phyloP scores from a whole-genome alignment of 225 moss, liverwort and hornwort species.

The Neckera pumila region DNA sequence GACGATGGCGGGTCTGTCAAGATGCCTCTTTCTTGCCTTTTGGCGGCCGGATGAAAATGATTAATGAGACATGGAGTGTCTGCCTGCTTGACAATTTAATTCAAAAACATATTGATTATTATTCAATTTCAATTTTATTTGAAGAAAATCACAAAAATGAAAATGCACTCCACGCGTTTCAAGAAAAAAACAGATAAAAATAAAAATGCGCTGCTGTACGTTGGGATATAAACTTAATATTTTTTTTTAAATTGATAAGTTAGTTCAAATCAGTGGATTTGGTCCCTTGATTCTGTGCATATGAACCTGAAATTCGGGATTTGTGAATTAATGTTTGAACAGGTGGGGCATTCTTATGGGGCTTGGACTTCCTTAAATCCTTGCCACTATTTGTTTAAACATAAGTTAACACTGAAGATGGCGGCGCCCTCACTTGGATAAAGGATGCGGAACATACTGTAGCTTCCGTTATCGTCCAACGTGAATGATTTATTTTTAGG shows the following conservation, averaged over 20 bases:
- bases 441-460: neutral
- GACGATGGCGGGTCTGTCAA: neutral
- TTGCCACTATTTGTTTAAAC: neutral
- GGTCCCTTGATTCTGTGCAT: neutral
- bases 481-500: neutral
- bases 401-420: neutral
- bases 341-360: neutral
- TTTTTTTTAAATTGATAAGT: too few relatives aligned
- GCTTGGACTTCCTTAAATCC: neutral
- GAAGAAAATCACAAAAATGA: neutral
- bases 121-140: neutral
- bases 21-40: neutral
- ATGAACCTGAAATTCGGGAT: neutral
- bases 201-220: too few relatives aligned
- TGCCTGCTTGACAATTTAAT: neutral
- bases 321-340: neutral
- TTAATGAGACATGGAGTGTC: neutral
- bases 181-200: too few relatives aligned
- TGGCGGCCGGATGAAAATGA: neutral
- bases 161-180: neutral
- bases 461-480: neutral
- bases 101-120: neutral
- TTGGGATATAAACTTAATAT: too few relatives aligned
- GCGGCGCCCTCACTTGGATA: neutral
- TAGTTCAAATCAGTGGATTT: neutral